These are phyloP conservation scores for Nematocida ausubeli DNA, from an alignment of 371 early-diverging fungal genomes.

Conservation along the genomic window DNA sequence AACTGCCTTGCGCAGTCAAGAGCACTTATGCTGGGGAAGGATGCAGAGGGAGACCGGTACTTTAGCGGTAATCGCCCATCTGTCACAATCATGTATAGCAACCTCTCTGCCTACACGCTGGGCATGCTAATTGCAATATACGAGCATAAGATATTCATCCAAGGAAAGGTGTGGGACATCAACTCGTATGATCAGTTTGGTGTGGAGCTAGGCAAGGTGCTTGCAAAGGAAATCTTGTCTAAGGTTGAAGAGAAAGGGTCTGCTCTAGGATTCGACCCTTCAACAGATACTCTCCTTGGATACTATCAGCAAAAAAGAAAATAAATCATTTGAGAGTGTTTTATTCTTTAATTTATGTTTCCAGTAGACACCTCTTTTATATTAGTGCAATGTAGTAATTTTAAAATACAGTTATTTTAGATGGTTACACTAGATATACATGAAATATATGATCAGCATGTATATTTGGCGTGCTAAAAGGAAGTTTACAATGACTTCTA, in stretches of 20 bases:
- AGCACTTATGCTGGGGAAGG: slow-evolving; percentile 88
- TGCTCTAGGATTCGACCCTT: slow-evolving; percentile 37
- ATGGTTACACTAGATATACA: too few relatives aligned
- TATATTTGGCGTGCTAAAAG: too few relatives aligned
- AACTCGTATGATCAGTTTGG: slow-evolving; percentile 96
- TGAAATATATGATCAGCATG: too few relatives aligned
- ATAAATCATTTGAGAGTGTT: neutral
- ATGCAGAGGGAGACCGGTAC: slow-evolving; percentile 71
- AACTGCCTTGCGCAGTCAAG: slow-evolving; percentile 97
- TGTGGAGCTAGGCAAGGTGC: slow-evolving; percentile 94
- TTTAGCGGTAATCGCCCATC: slow-evolving; percentile 93
- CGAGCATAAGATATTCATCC: slow-evolving; percentile 98
- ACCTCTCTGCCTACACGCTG: slow-evolving; percentile 81
- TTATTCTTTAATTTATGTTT: too few relatives aligned
- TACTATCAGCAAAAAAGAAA: slow-evolving; percentile 26
- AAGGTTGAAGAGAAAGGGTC: slow-evolving; percentile 70
- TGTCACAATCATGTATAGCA: slow-evolving; percentile 83
- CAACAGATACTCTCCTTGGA: slow-evolving; percentile 52
- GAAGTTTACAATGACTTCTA: too few relatives aligned
- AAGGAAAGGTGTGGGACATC: slow-evolving; percentile 91
- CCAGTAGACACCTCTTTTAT: too few relatives aligned
- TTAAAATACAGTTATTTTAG: too few relatives aligned
- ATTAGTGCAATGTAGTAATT: too few relatives aligned
- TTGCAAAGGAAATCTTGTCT: slow-evolving; percentile 86
- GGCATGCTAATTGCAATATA: slow-evolving; percentile 89